Evolutionary conservation across 2,329 filamentous ascomycete species (phyloP), one percentile per base, ranked within the genome.

Genomic region (Septoria linicola): DNA sequence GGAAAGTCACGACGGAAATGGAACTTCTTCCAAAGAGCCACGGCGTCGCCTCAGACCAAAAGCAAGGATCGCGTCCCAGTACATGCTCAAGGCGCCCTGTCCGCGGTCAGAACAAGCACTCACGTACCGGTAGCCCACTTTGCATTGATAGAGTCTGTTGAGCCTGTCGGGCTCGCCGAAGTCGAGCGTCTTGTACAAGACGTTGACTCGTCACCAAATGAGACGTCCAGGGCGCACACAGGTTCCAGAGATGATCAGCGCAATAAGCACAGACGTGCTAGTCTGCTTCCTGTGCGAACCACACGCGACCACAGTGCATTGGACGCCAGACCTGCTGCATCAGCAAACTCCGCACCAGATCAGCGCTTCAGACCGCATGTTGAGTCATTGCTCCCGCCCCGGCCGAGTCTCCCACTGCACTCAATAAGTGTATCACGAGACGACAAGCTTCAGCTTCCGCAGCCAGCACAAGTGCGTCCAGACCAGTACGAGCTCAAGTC

Each of bases 11-110:
- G 69, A 17, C 68, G 69, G 54, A 75, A 74, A 66, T 83, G 79
- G 80, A 83, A 81, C 58, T 80, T 84, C 57, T 82, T 84, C 52
- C 79, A 82, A 46, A 67, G 74, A 10, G 70, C 72, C 6, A 73
- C 75, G 11, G 68, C 71, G 4, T 63, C 68, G 8, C 68, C 71
- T 25, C 65, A 72, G 4, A 68, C 63, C 70, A 63, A 61, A 17
- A 55, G 55, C 40, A 61, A 61, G 37, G 47, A 53, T 30, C 54
- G 34, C 25, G 63, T 35, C 65, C 23, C 23, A 10, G 23, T 10
- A 10, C 23, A 20, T 13, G n/a, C 23, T 20, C 8, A 16, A 8
- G 25, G 16, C 5, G 66, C 39, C 57, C 55, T 16, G 4, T 16
- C 25, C 31, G 23, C 49, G 20, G 19, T 30, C 41, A 44, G 56